A percentile compares a stretch with the other conserved stretches of the same genome.
phyloP scores from a whole-genome alignment of 1,284 basidiomycete genomes.

The Leccinum huronense region DNA sequence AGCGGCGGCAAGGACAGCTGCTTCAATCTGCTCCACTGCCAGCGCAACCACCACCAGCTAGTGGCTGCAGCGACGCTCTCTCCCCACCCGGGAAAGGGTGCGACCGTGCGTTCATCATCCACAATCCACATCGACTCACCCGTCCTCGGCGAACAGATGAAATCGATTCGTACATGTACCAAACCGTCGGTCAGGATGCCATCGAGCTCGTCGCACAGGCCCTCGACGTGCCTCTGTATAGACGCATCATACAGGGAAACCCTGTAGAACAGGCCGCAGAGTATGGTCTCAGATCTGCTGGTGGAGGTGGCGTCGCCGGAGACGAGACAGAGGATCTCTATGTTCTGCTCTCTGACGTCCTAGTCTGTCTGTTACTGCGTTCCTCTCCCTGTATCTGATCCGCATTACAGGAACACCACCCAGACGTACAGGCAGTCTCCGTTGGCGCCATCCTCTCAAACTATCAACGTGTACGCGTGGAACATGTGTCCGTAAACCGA shows the following conservation, averaged over 20 bases:
- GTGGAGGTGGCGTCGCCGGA: conserved; percentile 55
- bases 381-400: conserved; percentile 6
- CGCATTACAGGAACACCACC: conserved; percentile 61
- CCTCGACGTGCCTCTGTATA: conserved; percentile 84
- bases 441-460: conserved; percentile 97
- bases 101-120: conserved; percentile 42
- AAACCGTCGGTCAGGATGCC: conserved; percentile 96
- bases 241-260: conserved; percentile 76
- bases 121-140: conserved; percentile 17
- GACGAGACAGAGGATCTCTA: conserved; percentile 98
- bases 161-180: conserved; percentile 98
- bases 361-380: conserved; percentile 50
- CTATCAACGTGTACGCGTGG: conserved; percentile 95
- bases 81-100: conserved; percentile 84
- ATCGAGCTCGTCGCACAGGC: conserved; percentile 86
- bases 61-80: conserved; percentile 88
- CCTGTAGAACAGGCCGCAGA: conserved; percentile 82
- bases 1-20: conserved; percentile 99
- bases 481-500: conserved; percentile 77
- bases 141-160: conserved; percentile 67
- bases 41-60: conserved; percentile 84
- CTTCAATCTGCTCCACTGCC: conserved; percentile 92
- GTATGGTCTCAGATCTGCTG: conserved; percentile 70
- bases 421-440: conserved; percentile 85
- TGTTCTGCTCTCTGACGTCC: conserved; percentile 73